phyloP scores from a whole-genome alignment of 306 rosid genomes.

The Quercus cerris region DNA sequence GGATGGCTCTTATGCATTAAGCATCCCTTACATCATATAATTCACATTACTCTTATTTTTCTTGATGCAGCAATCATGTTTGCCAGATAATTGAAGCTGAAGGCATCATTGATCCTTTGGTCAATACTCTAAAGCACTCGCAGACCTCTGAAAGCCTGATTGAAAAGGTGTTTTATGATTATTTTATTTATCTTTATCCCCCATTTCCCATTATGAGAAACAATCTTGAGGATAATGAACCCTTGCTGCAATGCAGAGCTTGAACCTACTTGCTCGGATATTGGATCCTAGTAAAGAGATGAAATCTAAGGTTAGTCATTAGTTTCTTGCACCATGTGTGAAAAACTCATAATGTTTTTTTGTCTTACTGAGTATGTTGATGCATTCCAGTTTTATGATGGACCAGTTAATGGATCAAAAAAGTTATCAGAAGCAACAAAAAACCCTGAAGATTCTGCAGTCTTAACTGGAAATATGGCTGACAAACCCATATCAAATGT shows the following conservation, averaged over 20 bases:
- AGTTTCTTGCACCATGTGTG: slow-evolving; percentile 21
- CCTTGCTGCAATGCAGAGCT: slow-evolving; percentile 51
- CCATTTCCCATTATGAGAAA: background rate
- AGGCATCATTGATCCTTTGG: slow-evolving; percentile 61
- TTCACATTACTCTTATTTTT: slow-evolving; percentile 8
- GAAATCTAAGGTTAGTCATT: slow-evolving; percentile 68
- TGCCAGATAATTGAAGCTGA: slow-evolving; percentile 67
- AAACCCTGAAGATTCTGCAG: slow-evolving; percentile 20
- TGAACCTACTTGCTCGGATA: slow-evolving; percentile 63
- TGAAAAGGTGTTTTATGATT: slow-evolving; percentile 51
- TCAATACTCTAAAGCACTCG: slow-evolving; percentile 47
- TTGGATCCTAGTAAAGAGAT: slow-evolving; percentile 73
- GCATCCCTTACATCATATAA: background rate
- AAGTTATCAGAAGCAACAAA: slow-evolving; percentile 25
- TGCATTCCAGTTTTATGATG: slow-evolving; percentile 70
- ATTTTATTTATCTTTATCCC: background rate
- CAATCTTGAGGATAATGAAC: slow-evolving; percentile 23
- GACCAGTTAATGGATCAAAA: slow-evolving; percentile 55
- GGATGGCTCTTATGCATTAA: background rate
- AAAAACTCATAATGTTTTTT: slow-evolving; percentile 13
- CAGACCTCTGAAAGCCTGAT: slow-evolving; percentile 37
- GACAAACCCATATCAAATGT: slow-evolving; percentile 24
- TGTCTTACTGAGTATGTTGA: slow-evolving; percentile 41
- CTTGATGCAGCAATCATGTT: slow-evolving; percentile 61
- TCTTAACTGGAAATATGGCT: slow-evolving; percentile 22